Evolutionary conservation across 345 rosid species (phyloP), one percentile per base, ranked within the genome.

Genomic region (Hirschfeldia incana): DNA sequence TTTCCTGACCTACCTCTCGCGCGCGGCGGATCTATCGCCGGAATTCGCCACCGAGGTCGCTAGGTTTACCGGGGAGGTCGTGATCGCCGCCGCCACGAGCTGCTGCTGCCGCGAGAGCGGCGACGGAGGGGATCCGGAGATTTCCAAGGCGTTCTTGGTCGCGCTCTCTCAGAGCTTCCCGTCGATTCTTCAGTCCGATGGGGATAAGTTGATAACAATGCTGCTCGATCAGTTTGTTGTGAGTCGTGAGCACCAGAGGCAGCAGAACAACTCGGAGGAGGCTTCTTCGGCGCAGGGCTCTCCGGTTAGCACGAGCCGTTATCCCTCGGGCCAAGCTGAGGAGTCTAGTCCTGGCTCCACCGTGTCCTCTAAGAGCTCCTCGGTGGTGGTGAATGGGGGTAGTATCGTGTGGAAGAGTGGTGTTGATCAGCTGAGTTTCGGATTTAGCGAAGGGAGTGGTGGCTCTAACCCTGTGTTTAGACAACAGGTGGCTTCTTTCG

Each of bases 271-370:
- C 65, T 75, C 73, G 16, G 74, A 83, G 74, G 94, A 79, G 29
- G 78, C 89, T 12, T 78, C 92, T 10, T 90, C 97, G 8, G 88
- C 96, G 27, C 92, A 87, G 76, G 78, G 95, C 71, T 94, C 98
- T 26, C 97, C 97, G 2, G 57, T 81, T 89, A 88, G 82, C 67
- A 84, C 33, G 29, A 91, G 84, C 26, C 75, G 72, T 58, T 67
- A 73, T 10, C 72, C 80, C 36, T 81, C 76, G 1, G 76, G 83
- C 13, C 67, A 75, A 70, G 80, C 15, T 69, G 92, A 88, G 33
- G 83, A 67, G 73, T 84, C 85, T 9, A 89, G 90, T 81, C 91
- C 91, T n/a, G 87, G 27, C 60, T 53, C 60, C 60, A 80, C 16
- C 83, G 83, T 74, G 11, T 80, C 88, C 4, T 85, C 88, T 16